Percentiles rank a stretch among this genome's conserved stretches.
These are phyloP conservation scores for Fusarium concolor DNA, from an alignment of 2,329 filamentous ascomycete genomes.

Conservation along the genomic window DNA sequence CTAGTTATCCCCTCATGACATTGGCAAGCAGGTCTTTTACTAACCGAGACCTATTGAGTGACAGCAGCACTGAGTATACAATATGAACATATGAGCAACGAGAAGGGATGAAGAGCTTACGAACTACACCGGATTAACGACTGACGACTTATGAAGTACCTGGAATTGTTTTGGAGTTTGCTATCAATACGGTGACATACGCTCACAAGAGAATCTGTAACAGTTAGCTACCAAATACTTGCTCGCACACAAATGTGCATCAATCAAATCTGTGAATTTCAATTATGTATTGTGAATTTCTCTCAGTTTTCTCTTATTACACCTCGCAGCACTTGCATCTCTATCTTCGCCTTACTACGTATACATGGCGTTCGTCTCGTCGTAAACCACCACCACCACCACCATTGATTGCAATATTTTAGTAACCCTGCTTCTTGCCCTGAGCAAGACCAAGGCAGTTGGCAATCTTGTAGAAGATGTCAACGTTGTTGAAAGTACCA, in stretches of 20 bases:
- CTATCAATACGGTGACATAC: neutral
- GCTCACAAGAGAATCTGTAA: neutral
- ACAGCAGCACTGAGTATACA: neutral
- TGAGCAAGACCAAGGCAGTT: constrained; percentile 70
- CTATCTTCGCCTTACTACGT: constrained; percentile 13
- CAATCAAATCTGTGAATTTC: neutral
- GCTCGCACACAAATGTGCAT: neutral
- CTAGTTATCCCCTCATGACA: constrained; percentile 47
- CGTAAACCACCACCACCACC: constrained; percentile 26
- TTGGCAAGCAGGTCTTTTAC: constrained; percentile 43
- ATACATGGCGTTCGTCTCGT: constrained; percentile 37
- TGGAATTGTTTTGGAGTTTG: constrained; percentile 12
- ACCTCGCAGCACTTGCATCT: constrained; percentile 36
- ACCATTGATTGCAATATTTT: constrained; percentile 14
- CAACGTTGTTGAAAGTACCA: constrained; percentile 76
- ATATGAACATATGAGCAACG: neutral
- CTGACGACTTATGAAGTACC: constrained; percentile 10
- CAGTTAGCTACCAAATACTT: constrained; percentile 6
- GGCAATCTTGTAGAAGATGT: constrained; percentile 81
- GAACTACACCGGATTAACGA: neutral
- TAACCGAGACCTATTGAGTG: neutral
- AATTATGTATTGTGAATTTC: neutral
- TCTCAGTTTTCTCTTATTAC: constrained; percentile 14
- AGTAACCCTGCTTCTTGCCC: constrained; percentile 41
- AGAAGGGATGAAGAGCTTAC: neutral